These are phyloP conservation scores for Glomus cerebriforme DNA, from an alignment of 192 early-diverging fungal species.

Conservation along the genomic window DNA sequence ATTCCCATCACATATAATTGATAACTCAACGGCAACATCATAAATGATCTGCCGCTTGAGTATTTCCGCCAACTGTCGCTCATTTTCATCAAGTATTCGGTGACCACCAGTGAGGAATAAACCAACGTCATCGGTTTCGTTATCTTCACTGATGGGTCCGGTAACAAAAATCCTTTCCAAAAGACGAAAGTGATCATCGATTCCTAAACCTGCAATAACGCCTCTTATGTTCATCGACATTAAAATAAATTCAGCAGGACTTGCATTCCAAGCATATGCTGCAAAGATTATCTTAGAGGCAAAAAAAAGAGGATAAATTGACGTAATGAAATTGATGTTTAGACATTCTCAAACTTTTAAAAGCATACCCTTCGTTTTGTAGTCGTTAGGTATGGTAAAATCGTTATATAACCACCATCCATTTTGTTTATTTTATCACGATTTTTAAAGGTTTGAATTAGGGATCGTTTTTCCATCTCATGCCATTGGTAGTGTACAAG, in stretches of 20 bases:
- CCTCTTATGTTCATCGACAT: constrained; percentile 3
- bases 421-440: constrained; percentile 4
- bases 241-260: constrained; percentile 9
- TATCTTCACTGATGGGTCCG: constrained; percentile 12
- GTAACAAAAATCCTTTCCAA: constrained; percentile 27
- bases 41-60: constrained; percentile 28
- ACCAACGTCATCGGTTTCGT: constrained; percentile 14
- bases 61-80: neutral
- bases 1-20: constrained; percentile 30
- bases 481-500: constrained; percentile 22
- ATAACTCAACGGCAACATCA: constrained; percentile 28
- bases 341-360: neutral
- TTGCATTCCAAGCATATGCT: neutral
- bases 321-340: constrained; percentile 12
- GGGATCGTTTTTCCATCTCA: constrained; percentile 5
- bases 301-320: constrained; percentile 12
- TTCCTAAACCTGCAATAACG: constrained; percentile 27
- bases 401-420: constrained; percentile 8
- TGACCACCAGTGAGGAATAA: constrained; percentile 16
- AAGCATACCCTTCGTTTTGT: constrained; percentile 29
- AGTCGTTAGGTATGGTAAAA: constrained; percentile 18
- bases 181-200: constrained; percentile 25
- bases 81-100: constrained; percentile 18
- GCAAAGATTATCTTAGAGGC: constrained; percentile 6
- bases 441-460: constrained; percentile 3